Percentiles rank a stretch among this genome's conserved stretches.
These are phyloP conservation scores for Hypoxylon sp. DNA, from an alignment of 2,329 filamentous ascomycete species.

Conservation along the genomic window DNA sequence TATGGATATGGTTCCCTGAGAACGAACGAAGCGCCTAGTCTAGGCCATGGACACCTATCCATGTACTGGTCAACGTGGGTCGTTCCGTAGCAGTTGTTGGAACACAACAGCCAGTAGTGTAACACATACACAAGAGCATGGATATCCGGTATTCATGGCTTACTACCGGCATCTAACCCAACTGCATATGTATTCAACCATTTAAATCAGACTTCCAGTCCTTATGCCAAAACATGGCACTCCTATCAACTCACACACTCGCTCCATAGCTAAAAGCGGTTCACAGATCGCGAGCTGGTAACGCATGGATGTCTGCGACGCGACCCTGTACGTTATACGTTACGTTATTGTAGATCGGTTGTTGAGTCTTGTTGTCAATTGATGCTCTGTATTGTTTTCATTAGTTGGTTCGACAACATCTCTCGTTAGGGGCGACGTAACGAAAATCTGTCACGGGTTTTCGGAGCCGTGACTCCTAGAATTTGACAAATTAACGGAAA, in stretches of 20 bases:
- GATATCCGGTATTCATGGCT: slow-evolving; percentile 20
- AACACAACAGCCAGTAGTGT: slow-evolving; percentile 8
- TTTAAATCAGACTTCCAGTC: neutral
- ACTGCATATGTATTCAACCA: slow-evolving; percentile 12
- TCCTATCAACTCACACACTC: neutral
- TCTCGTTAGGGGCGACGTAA: slow-evolving; percentile 10
- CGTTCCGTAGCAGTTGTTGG: slow-evolving; percentile 2
- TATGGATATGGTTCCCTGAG: neutral
- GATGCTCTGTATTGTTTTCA: slow-evolving; percentile 2
- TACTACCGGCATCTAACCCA: slow-evolving; percentile 34
- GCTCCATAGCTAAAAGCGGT: slow-evolving; percentile 8
- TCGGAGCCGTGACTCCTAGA: neutral
- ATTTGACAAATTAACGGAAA: neutral
- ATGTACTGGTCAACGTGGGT: slow-evolving; percentile 2
- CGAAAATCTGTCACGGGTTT: slow-evolving; percentile 9
- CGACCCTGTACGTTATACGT: slow-evolving; percentile 16
- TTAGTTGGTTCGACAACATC: neutral
- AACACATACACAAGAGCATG: slow-evolving; percentile 10
- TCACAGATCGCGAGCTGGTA: slow-evolving; percentile 18
- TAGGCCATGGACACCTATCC: slow-evolving; percentile 1
- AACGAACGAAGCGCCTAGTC: slow-evolving; percentile 6
- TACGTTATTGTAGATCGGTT: slow-evolving; percentile 3
- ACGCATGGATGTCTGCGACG: slow-evolving; percentile 34
- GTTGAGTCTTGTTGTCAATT: slow-evolving; percentile 5
- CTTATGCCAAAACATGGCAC: neutral